These are phyloP conservation scores for Artemisia tridentata DNA, from an alignment of 129 eudicot genomes.

Conservation along the genomic window DNA sequence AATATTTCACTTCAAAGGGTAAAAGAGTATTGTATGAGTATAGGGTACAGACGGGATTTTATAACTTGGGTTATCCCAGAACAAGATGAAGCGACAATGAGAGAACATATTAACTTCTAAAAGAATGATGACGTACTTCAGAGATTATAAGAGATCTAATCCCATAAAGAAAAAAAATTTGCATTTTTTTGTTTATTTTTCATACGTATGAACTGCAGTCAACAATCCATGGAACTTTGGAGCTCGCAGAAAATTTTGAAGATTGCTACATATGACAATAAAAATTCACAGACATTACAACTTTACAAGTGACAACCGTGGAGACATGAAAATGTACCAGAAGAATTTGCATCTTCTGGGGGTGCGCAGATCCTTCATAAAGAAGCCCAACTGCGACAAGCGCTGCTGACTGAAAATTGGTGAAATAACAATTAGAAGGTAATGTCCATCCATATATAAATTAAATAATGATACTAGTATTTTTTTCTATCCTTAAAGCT, in stretches of 20 bases:
- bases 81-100: background rate
- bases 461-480: constrained; percentile 3
- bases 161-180: background rate
- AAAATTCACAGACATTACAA: constrained; percentile 5
- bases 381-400: constrained; percentile 94
- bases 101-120: background rate
- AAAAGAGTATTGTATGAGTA: background rate
- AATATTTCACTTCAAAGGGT: background rate
- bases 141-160: background rate
- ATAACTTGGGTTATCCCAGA: background rate
- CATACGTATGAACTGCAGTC: constrained; percentile 1
- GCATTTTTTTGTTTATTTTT: background rate
- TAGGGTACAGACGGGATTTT: background rate
- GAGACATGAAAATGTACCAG: constrained; percentile 49
- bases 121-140: background rate
- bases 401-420: constrained; percentile 82
- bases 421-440: constrained; percentile 18
- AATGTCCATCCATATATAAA: constrained; percentile 1
- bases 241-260: constrained; percentile 10
- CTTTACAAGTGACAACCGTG: constrained; percentile 8
- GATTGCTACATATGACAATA: background rate
- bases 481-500: background rate
- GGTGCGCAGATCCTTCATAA: constrained; percentile 94
- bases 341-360: constrained; percentile 84
- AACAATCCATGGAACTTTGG: constrained; percentile 7